Evolutionary conservation across 257 asterid species (phyloP), one percentile per base, ranked within the genome.

Genomic region (Jacaranda mimosifolia): DNA sequence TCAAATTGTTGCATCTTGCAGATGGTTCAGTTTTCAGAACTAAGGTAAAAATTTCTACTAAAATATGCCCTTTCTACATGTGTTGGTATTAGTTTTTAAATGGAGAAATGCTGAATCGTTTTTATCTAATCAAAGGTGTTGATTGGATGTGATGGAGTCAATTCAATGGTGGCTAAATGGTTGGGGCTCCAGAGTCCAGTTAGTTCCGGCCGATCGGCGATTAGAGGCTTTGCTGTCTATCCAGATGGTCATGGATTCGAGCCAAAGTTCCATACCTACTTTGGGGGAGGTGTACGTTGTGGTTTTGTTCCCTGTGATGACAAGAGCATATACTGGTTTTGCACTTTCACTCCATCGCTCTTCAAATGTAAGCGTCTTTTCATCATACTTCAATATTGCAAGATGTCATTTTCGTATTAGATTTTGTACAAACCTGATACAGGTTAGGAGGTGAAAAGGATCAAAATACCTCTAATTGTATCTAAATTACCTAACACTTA

Each of bases 81-180:
- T 46, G 6, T 7, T 3, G 11, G 3, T 3, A 46, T 5, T 5
- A 46, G 14, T 8, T 46, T 46, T 46, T 7, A 11, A 40, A 3
- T 46, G 6, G 12, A 63, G 46, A 71, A 46, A n/a, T 58, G 14
- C 8, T 7, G 19, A 26, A 26, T 60, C 9, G 9, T 55, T 55
- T 12, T 52, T 13, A 21, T 26, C 5, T 19, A 11, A 12, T 13
- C 7, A 4, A 21, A 57, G 97, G 96, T 84, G 69, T 79, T 90
- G 85, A 81, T 92, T 49, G 97, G 97, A 7, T 88, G 94, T n/a
- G 97, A 92, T 65, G 97, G 97, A 69, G 89, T 88, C 49, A 86
- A 92, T 73, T 92, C 96, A 1, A 40, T 52, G 45, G 96, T 92
- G 77, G 91, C 93, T 6, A 86, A 79, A 12, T 90, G 88, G 90